A percentile compares a stretch with the other conserved stretches of the same genome.
phyloP scores from a whole-genome alignment of 2,329 filamentous ascomycete genomes.

The Fusarium bulbicola region DNA sequence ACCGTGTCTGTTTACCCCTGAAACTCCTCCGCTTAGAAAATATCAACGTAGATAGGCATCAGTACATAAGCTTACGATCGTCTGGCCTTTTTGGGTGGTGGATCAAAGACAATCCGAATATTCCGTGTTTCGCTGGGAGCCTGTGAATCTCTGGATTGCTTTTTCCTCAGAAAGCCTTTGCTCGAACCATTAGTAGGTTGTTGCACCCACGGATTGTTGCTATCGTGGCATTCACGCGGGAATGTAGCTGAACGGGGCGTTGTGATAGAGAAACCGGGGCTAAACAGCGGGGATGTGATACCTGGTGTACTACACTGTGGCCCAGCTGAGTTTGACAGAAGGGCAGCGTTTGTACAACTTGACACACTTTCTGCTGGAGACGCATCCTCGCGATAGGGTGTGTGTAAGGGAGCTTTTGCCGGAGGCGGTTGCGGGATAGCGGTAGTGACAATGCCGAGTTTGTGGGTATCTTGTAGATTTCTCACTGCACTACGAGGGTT shows the following conservation, averaged over 20 bases:
- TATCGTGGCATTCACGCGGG: slow-evolving; percentile 15
- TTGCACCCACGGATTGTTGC: slow-evolving; percentile 33
- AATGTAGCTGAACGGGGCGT: slow-evolving; percentile 27
- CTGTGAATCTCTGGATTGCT: slow-evolving; percentile 37
- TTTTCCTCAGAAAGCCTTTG: slow-evolving; percentile 34
- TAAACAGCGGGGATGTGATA: slow-evolving; percentile 35
- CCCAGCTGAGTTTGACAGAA: slow-evolving; percentile 45
- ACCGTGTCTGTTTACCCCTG: neutral
- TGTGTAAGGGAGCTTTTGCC: slow-evolving; percentile 20
- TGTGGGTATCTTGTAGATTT: slow-evolving; percentile 1
- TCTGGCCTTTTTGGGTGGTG: slow-evolving; percentile 46
- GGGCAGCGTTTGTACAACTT: slow-evolving; percentile 46
- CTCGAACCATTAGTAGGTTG: slow-evolving; percentile 1
- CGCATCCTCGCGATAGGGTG: slow-evolving; percentile 30
- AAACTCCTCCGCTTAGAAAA: slow-evolving; percentile 16
- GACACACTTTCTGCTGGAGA: slow-evolving; percentile 49
- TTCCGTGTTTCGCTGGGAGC: slow-evolving; percentile 49
- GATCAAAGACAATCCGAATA: slow-evolving; percentile 53
- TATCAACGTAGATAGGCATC: neutral
- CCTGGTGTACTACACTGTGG: slow-evolving; percentile 41
- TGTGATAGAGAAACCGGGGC: slow-evolving; percentile 35
- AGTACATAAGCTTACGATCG: neutral
- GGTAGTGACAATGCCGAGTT: slow-evolving; percentile 32
- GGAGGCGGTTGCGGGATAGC: slow-evolving; percentile 33
- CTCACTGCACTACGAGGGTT: slow-evolving; percentile 7